These are phyloP conservation scores for Botryotinia narcissicola DNA, from an alignment of 2,329 filamentous ascomycete genomes.

Conservation along the genomic window DNA sequence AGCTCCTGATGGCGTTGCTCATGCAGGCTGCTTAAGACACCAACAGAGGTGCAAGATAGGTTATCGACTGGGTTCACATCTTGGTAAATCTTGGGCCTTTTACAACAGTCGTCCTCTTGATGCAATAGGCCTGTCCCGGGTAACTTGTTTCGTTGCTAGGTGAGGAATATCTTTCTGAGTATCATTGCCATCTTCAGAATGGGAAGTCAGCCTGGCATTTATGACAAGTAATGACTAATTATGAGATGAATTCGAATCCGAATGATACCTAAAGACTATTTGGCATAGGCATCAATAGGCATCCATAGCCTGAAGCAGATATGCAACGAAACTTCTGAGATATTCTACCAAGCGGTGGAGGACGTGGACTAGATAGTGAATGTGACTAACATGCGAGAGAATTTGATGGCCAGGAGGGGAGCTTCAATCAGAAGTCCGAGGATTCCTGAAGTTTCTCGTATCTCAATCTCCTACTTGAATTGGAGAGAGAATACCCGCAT, in stretches of 20 bases:
- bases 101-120: background rate
- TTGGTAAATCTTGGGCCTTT: background rate
- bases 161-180: no score
- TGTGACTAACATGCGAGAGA: background rate
- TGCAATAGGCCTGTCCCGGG: no score
- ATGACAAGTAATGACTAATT: background rate
- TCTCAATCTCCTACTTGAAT: background rate
- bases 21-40: background rate
- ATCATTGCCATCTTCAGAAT: background rate
- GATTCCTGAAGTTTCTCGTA: background rate
- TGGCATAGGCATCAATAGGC: background rate
- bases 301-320: background rate
- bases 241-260: background rate
- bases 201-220: background rate
- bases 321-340: background rate
- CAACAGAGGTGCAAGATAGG: background rate
- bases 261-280: no score
- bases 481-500: fast-evolving
- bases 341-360: background rate
- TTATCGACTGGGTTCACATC: background rate
- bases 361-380: background rate
- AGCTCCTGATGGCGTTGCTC: background rate
- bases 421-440: background rate
- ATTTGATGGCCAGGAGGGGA: background rate
- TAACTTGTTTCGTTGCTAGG: background rate